Evolutionary conservation across 2,329 filamentous ascomycete genomes (phyloP).

Genomic region (Tolypocladium tropicale): DNA sequence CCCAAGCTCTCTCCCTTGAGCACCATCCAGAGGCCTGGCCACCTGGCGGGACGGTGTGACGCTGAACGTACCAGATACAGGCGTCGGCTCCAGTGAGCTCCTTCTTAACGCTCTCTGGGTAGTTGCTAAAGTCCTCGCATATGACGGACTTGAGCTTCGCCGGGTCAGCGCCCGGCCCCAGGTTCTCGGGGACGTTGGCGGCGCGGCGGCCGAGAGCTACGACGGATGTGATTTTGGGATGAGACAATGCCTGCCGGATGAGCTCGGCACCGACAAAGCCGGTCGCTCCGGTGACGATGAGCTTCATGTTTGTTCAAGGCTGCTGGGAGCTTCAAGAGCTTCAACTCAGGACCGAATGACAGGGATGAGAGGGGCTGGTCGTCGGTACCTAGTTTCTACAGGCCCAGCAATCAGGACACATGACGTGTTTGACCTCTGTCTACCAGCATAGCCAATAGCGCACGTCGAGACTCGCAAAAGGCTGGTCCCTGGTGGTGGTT

Average conservation of each 20-base stretch:
- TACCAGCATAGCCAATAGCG: too few species aligned
- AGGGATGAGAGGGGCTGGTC: background rate
- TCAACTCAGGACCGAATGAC: too few species aligned
- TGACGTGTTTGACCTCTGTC: too few species aligned
- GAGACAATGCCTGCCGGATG: conserved; percentile 28
- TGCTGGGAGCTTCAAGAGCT: too few species aligned
- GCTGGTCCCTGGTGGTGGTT: background rate
- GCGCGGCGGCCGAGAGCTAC: conserved; percentile 30
- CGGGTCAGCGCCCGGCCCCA: conserved; percentile 11
- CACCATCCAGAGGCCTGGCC: background rate
- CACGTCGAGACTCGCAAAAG: background rate
- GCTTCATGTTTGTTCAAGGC: conserved; percentile 26
- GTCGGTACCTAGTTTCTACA: too few species aligned
- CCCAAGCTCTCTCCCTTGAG: background rate
- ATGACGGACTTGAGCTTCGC: conserved; percentile 29
- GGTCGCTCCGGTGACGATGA: conserved; percentile 30
- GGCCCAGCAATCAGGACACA: too few species aligned
- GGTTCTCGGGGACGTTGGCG: conserved; percentile 14
- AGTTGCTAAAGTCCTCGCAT: conserved; percentile 28
- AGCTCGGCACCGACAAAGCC: conserved; percentile 32
- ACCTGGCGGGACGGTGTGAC: background rate
- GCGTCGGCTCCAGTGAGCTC: conserved; percentile 29
- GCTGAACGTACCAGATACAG: conserved; percentile 27
- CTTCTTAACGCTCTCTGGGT: conserved; percentile 26
- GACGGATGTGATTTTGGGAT: conserved; percentile 25